Evolutionary conservation across 352 stramenopile species (phyloP).

Genomic region (Phytophthora fragariae): DNA sequence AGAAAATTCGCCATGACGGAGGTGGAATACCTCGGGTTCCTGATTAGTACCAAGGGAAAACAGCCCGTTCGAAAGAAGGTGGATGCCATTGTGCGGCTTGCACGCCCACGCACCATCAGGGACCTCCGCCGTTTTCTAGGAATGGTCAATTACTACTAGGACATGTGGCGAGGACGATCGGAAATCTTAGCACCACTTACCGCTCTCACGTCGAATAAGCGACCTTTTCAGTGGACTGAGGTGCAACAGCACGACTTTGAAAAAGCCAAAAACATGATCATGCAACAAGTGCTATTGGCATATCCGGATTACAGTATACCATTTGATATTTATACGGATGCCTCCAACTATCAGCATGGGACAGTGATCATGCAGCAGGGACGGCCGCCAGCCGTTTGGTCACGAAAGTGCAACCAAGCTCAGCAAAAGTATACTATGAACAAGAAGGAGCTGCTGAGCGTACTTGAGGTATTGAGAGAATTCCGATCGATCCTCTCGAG

Average conservation of each 20-base stretch:
- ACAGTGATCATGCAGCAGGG: conserved; percentile 7
- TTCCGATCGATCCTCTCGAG: conserved; percentile 5
- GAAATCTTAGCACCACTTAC: not conserved
- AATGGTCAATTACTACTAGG: conserved; percentile 17
- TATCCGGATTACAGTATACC: not conserved
- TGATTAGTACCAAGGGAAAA: not conserved
- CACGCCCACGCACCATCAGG: not conserved
- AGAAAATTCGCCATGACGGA: conserved; percentile 4
- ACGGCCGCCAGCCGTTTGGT: conserved; percentile 3
- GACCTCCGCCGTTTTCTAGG: conserved; percentile 1
- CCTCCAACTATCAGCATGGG: not conserved
- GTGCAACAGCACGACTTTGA: conserved; percentile 1
- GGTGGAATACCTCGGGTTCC: conserved; percentile 11
- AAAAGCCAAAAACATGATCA: not conserved
- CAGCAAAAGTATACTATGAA: conserved; percentile 5
- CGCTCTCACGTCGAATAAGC: not conserved
- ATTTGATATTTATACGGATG: conserved; percentile 11
- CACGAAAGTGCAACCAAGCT: not conserved
- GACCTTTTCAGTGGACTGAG: not conserved
- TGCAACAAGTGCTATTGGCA: not conserved
- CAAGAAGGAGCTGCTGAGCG: conserved; percentile 3
- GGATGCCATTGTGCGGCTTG: not conserved
- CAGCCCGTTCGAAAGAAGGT: conserved; percentile 1
- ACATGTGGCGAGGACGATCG: conserved; percentile 8
- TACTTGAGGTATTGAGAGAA: not conserved